Evolutionary conservation across 2,329 filamentous ascomycete species (phyloP), one percentile per base, ranked within the genome.

Genomic region (Bipolaris sorokiniana): DNA sequence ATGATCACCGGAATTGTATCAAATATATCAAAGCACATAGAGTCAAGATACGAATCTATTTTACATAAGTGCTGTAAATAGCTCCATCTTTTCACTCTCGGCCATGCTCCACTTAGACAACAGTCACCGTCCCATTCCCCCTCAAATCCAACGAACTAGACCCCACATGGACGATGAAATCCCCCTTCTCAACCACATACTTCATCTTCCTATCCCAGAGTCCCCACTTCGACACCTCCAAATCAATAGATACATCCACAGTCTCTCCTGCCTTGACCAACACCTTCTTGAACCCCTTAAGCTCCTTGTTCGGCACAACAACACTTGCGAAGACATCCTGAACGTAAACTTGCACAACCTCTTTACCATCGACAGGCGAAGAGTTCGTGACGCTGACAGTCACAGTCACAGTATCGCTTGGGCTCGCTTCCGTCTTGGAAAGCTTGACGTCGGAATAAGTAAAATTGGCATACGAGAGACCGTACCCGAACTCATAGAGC

Each of bases 101-200:
- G 9, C 7, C 3, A 31, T 31, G 2, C 10, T 31, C 10, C 28
- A 13, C 7, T 57, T 37, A 68, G 20, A 63, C 56, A 9, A 88
- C 84, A 5, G 81, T 84, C 44, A 88, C 80, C 1, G 82, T 88
- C 33, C 81, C 80, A 66, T 85, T 87, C 0, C 78, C 78, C 61
- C 81, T 81, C 53, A 88, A 69, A 71, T 87, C 83, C 52, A 77
- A 77, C 63, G 86, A 88, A 60, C 79, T 83, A n/a, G 76, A 75
- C 2, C 88, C 89, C 15, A 88, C 83, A 52, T 82, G 78, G 9
- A 90, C 78, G 5, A 81, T 75, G 71, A 91, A 92, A 38, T 87
- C 82, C 1, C 89, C 89, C 3, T 84, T 84, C 80, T 92, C 90
- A 36, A 92, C 88, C 22, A 90, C 87, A 73, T 91, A 91, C 72